These are phyloP conservation scores for Aureobasidium sp. DNA, from an alignment of 2,329 filamentous ascomycete species.

Conservation along the genomic window DNA sequence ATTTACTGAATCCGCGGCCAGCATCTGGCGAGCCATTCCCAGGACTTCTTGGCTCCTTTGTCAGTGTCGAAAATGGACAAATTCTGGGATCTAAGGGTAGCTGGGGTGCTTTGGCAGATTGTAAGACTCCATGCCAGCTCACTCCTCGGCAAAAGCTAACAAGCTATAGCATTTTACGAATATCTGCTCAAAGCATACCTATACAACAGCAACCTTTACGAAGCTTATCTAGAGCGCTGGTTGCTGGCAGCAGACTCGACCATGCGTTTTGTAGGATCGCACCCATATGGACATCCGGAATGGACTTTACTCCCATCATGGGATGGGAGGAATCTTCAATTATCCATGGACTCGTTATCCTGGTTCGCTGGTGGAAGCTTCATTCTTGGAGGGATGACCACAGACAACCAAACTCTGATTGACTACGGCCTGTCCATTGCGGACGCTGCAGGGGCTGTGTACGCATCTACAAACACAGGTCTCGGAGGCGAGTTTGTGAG, in stretches of 20 bases:
- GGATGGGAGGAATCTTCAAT: constrained; percentile 19
- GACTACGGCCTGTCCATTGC: constrained; percentile 28
- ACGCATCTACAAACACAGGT: constrained; percentile 22
- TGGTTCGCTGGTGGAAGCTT: constrained; percentile 32
- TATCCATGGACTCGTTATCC: constrained; percentile 25
- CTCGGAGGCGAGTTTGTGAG: constrained; percentile 26
- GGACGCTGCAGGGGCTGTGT: constrained; percentile 23
- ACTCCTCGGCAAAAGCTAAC: constrained; percentile 7
- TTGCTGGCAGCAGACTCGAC: constrained; percentile 27
- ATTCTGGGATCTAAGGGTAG: constrained; percentile 26
- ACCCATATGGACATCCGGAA: constrained; percentile 27
- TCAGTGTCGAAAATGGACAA: constrained; percentile 24
- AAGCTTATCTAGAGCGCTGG: constrained; percentile 26
- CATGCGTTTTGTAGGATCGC: constrained; percentile 26
- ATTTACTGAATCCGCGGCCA: constrained; percentile 22
- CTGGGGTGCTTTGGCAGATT: constrained; percentile 29
- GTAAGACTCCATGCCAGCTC: constrained; percentile 12
- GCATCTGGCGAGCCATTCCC: constrained; percentile 24
- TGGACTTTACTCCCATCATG: constrained; percentile 27
- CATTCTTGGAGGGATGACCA: constrained; percentile 29
- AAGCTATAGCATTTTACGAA: constrained; percentile 27
- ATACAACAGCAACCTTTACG: constrained; percentile 26
- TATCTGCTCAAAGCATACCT: constrained; percentile 31
- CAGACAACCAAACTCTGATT: constrained; percentile 23
- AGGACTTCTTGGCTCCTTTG: constrained; percentile 26